phyloP scores from a whole-genome alignment of 208 protist species.

The Spongospora subterranea region DNA sequence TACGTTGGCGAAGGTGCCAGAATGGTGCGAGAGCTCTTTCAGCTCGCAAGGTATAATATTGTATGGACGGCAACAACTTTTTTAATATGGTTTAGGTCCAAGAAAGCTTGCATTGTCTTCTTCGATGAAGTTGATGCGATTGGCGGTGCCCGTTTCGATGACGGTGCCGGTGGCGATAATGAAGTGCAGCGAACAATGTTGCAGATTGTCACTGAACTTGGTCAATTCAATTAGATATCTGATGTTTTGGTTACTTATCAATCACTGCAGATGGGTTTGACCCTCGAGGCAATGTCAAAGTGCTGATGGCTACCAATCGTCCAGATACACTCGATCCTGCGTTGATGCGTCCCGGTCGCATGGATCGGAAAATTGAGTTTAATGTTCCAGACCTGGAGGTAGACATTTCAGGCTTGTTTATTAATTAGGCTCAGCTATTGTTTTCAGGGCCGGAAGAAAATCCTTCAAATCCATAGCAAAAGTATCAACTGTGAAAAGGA shows the following conservation, averaged over 20 bases:
- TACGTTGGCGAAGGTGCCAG: conserved; percentile 98
- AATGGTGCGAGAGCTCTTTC: conserved; percentile 99
- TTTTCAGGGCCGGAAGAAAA: conserved; percentile 84
- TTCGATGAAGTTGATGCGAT: conserved; percentile 99
- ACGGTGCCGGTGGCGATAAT: conserved; percentile 91
- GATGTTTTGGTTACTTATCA: neutral
- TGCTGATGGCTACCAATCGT: conserved; percentile 99
- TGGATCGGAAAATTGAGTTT: conserved; percentile 99
- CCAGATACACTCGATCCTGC: conserved; percentile 99
- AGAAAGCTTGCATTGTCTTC: conserved; percentile 99
- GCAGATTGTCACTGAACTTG: conserved; percentile 99
- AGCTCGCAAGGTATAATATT: conserved; percentile 88
- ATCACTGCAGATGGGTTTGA: neutral
- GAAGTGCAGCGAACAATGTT: conserved; percentile 99
- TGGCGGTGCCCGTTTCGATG: conserved; percentile 86
- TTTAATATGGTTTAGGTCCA: conserved; percentile 73
- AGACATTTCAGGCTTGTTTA: neutral
- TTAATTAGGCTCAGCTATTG: neutral
- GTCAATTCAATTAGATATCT: conserved; percentile 95
- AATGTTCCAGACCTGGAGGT: conserved; percentile 96
- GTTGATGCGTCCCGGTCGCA: conserved; percentile 96
- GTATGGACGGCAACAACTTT: neutral
- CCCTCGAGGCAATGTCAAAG: conserved; percentile 97
- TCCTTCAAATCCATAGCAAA: conserved; percentile 98
- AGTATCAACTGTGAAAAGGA: conserved; percentile 89